Percentiles rank a stretch among this genome's conserved stretches.
Evolutionary conservation across 75 land plant genomes (phyloP).

Genomic region (Selaginella moellendorffii): DNA sequence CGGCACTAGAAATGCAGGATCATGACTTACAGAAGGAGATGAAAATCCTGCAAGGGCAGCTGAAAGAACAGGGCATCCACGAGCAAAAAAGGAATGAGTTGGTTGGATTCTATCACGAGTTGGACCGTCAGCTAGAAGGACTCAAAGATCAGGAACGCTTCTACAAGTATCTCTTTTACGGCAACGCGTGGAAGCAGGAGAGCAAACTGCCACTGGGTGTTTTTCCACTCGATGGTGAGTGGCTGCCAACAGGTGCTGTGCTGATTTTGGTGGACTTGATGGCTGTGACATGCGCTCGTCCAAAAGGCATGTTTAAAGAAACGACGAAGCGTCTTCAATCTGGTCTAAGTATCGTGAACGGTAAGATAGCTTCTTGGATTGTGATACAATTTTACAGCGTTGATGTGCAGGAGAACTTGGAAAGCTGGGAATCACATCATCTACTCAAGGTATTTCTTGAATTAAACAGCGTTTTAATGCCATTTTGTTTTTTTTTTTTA

Average conservation of each 20-base stretch:
- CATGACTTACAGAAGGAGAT: not conserved
- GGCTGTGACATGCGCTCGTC: constrained; percentile 59
- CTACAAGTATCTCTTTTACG: not conserved
- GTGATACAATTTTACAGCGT: not conserved
- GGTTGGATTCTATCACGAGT: not conserved
- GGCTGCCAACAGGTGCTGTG: constrained; percentile 86
- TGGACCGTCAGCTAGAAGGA: not conserved
- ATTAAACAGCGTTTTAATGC: constrained; percentile 32
- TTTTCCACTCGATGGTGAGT: constrained; percentile 82
- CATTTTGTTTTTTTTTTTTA: constrained; percentile 16
- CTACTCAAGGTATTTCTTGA: not conserved
- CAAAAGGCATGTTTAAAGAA: constrained; percentile 81
- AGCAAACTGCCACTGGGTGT: constrained; percentile 64
- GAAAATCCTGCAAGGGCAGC: not conserved
- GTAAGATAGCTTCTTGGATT: constrained; percentile 16
- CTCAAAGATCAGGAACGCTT: not conserved
- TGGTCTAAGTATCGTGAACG: constrained; percentile 50
- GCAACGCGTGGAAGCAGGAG: not conserved
- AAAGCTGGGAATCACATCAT: constrained; percentile 54
- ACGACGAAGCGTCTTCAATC: constrained; percentile 49
- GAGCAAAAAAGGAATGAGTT: not conserved
- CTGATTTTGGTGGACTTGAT: constrained; percentile 76
- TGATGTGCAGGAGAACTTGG: not conserved
- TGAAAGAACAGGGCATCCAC: not conserved
- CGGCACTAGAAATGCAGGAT: not conserved